phyloP scores from a whole-genome alignment of 306 rosid genomes.

The Trichosanthes cucumerina region DNA sequence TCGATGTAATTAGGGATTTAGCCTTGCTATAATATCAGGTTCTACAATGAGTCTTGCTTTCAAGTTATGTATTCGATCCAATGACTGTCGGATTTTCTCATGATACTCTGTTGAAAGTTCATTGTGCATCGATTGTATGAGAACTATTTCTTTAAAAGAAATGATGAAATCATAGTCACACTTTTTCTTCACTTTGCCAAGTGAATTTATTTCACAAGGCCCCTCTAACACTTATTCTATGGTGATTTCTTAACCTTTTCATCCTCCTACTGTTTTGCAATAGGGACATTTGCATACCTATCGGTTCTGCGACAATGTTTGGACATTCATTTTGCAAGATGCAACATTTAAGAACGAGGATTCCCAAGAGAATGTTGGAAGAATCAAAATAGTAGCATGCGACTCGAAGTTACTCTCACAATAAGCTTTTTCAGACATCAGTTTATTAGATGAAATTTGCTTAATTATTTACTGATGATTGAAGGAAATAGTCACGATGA shows the following conservation, averaged over 20 bases:
- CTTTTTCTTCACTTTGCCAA: neutral
- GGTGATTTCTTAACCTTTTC: neutral
- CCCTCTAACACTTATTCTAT: neutral
- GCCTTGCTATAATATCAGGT: neutral
- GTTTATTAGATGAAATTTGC: neutral
- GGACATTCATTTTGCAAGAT: conserved; percentile 89
- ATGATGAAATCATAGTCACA: neutral
- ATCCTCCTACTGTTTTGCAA: conserved; percentile 1
- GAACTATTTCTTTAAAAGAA: neutral
- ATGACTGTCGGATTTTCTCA: neutral
- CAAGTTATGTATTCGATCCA: neutral
- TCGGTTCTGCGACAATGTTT: conserved; percentile 89
- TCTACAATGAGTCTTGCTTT: neutral
- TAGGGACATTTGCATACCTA: conserved; percentile 99
- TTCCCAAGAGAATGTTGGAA: conserved; percentile 42
- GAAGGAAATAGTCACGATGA: neutral
- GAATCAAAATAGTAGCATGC: conserved; percentile 90
- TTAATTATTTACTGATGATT: neutral
- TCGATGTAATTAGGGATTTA: neutral
- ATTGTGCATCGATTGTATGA: neutral
- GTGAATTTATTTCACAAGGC: neutral
- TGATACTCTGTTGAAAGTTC: neutral
- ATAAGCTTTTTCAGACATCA: conserved; percentile 13
- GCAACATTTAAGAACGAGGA: conserved; percentile 67
- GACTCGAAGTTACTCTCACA: conserved; percentile 92